Evolutionary conservation across 1,284 basidiomycete species (phyloP).

Genomic region (Xerocomus amazonicus): DNA sequence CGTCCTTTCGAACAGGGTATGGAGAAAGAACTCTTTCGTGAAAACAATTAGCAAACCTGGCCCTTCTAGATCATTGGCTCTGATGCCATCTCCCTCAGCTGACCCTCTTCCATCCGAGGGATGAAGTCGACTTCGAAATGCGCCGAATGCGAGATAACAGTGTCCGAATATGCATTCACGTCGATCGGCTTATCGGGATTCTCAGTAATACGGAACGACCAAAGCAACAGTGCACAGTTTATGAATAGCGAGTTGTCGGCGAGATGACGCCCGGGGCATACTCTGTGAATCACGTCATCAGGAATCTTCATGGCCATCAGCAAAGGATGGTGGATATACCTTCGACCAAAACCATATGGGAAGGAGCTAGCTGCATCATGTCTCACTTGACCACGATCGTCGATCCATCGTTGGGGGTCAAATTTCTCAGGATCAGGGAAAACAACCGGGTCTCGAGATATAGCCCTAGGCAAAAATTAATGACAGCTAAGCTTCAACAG

Average conservation of each 20-base stretch:
- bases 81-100: constrained; percentile 5
- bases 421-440: constrained; percentile 60
- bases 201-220: too few species aligned
- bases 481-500: background rate
- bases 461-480: constrained; percentile 35
- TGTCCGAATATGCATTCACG: constrained; percentile 7
- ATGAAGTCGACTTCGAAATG: constrained; percentile 18
- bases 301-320: too few species aligned
- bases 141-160: constrained; percentile 4
- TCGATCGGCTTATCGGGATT: too few species aligned
- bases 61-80: background rate
- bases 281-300: constrained; percentile 1
- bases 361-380: constrained; percentile 47
- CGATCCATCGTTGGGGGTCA: constrained; percentile 56
- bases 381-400: constrained; percentile 43
- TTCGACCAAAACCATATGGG: constrained; percentile 58
- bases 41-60: too few species aligned
- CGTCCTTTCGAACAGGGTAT: too few species aligned
- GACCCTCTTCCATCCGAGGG: constrained; percentile 10
- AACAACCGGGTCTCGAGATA: constrained; percentile 51
- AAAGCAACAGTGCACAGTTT: background rate
- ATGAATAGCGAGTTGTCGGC: constrained; percentile 24
- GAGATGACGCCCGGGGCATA: constrained; percentile 22
- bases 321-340: constrained; percentile 31
- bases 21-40: too few species aligned